phyloP scores from a whole-genome alignment of 495 filamentous ascomycete species.

The Penicillium lividum region DNA sequence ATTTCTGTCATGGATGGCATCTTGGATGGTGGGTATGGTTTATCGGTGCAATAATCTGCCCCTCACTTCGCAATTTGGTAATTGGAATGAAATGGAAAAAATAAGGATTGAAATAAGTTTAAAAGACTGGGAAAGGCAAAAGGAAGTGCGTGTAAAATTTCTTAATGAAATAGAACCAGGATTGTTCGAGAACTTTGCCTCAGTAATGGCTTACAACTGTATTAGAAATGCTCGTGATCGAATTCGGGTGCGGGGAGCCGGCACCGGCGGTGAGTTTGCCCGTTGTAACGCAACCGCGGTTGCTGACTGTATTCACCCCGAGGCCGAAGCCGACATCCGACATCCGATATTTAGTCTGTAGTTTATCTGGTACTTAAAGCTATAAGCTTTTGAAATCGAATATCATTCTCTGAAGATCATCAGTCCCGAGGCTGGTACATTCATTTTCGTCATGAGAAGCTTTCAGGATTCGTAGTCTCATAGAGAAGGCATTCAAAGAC shows the following conservation, averaged over 20 bases:
- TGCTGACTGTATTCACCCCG: not conserved
- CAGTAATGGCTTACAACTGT: constrained; percentile 28
- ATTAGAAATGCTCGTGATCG: constrained; percentile 35
- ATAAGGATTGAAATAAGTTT: not conserved
- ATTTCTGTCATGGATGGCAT: constrained; percentile 43
- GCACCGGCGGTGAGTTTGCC: constrained; percentile 3
- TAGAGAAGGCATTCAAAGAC: too few relatives aligned
- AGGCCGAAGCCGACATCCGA: too few relatives aligned
- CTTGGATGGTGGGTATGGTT: constrained; percentile 12
- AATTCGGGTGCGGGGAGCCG: constrained; percentile 25
- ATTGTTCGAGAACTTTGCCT: constrained; percentile 19
- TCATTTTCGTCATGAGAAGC: too few relatives aligned
- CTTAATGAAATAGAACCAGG: not conserved
- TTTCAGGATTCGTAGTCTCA: too few relatives aligned
- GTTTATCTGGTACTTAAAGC: too few relatives aligned
- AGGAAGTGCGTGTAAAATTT: not conserved
- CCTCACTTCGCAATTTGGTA: constrained; percentile 22
- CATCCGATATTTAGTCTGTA: too few relatives aligned
- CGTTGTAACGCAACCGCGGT: not conserved
- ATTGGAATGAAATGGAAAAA: not conserved
- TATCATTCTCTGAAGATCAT: not conserved
- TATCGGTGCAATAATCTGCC: constrained; percentile 19
- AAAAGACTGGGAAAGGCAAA: not conserved
- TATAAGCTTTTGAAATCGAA: too few relatives aligned
- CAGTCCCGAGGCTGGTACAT: not conserved